These are phyloP conservation scores for Curvularia lunata DNA, from an alignment of 2,329 filamentous ascomycete genomes.

Conservation along the genomic window DNA sequence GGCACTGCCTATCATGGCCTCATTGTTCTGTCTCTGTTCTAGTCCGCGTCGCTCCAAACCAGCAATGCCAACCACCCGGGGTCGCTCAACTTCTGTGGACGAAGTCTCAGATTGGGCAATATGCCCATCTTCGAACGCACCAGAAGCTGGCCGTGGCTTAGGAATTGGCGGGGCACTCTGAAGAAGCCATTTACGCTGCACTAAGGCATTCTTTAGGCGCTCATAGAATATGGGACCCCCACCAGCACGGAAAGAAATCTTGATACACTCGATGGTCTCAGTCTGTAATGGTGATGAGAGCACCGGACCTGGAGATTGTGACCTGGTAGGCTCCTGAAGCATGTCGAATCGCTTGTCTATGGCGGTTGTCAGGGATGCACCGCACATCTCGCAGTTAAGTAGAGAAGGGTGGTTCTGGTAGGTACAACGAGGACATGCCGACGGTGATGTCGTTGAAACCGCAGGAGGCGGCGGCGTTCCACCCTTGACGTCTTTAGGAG, in stretches of 20 bases:
- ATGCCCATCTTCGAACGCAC: conserved; percentile 40
- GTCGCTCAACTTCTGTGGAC: conserved; percentile 31
- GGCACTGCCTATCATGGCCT: conserved; percentile 87
- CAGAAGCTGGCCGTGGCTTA: conserved; percentile 57
- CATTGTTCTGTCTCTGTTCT: conserved; percentile 88
- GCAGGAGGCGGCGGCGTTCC: conserved; percentile 14
- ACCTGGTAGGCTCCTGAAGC: conserved; percentile 53
- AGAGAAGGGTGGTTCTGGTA: conserved; percentile 92
- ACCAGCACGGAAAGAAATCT: conserved; percentile 87
- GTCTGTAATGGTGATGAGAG: conserved; percentile 58
- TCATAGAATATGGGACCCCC: conserved; percentile 92
- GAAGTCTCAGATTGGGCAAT: conserved; percentile 28
- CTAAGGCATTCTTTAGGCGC: conserved; percentile 82
- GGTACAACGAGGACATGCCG: conserved; percentile 81
- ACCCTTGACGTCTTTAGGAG: conserved; percentile 50
- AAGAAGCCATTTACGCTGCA: conserved; percentile 94
- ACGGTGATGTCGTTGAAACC: conserved; percentile 27
- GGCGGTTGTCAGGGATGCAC: conserved; percentile 71
- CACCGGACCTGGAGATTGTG: conserved; percentile 80
- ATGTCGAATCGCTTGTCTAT: conserved; percentile 52
- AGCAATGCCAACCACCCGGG: conserved; percentile 83
- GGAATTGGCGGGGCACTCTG: conserved; percentile 89
- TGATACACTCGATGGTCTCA: conserved; percentile 77
- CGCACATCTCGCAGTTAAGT: conserved; percentile 87
- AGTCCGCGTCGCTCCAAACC: conserved; percentile 86